phyloP scores from a whole-genome alignment of 2,329 filamentous ascomycete species.

The Fusarium sp. region DNA sequence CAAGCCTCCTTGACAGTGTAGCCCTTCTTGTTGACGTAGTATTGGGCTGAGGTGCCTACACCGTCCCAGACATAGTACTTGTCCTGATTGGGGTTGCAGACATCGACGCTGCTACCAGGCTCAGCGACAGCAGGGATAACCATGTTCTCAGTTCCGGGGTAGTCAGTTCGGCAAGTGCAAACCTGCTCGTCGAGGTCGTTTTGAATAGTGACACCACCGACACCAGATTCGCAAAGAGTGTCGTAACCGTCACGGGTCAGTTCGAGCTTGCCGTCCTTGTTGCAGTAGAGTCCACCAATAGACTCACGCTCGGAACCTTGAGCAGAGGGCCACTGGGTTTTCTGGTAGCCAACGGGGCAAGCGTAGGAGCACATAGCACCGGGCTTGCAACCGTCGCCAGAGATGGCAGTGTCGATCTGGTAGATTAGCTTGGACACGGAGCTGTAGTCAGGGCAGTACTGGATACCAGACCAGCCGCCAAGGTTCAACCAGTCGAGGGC shows the following conservation, averaged over 20 bases:
- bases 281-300: constrained; percentile 88
- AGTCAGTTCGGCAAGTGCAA: constrained; percentile 92
- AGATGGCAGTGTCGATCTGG: constrained; percentile 72
- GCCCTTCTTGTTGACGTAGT: constrained; percentile 92
- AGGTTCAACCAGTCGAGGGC: constrained; percentile 74
- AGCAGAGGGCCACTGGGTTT: constrained; percentile 84
- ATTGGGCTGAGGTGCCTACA: constrained; percentile 85
- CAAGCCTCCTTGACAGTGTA: constrained; percentile 75
- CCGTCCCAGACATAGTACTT: constrained; percentile 83
- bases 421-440: constrained; percentile 64
- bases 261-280: constrained; percentile 75
- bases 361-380: constrained; percentile 89
- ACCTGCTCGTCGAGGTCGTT: constrained; percentile 77
- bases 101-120: constrained; percentile 66
- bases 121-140: constrained; percentile 77
- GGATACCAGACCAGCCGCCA: constrained; percentile 83
- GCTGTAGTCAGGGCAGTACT: constrained; percentile 67
- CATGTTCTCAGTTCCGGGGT: constrained; percentile 92
- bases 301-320: constrained; percentile 87
- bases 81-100: constrained; percentile 80
- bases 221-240: constrained; percentile 80
- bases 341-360: constrained; percentile 91
- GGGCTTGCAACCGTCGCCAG: constrained; percentile 68
- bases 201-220: constrained; percentile 75
- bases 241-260: constrained; percentile 75